phyloP scores from a whole-genome alignment of 2,329 filamentous ascomycete species.

The Neonectria sp. region DNA sequence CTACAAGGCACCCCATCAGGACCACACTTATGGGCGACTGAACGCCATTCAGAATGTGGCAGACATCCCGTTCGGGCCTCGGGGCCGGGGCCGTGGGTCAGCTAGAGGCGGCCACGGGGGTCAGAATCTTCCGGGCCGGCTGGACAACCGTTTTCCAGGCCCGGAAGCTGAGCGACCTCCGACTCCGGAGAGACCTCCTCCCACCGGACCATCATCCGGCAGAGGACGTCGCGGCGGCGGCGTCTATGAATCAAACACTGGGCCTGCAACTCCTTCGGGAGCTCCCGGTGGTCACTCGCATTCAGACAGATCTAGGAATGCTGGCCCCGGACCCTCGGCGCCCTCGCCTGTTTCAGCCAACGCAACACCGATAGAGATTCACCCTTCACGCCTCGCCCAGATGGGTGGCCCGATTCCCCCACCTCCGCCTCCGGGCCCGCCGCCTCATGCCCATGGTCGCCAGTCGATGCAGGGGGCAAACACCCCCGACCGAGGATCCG shows the following conservation, averaged over 20 bases:
- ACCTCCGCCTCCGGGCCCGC: slow-evolving; percentile 51
- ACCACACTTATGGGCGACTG: slow-evolving; percentile 75
- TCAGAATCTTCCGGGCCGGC: slow-evolving; percentile 56
- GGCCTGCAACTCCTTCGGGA: slow-evolving; percentile 49
- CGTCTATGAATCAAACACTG: slow-evolving; percentile 54
- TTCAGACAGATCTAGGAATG: slow-evolving; percentile 61
- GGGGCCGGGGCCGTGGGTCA: slow-evolving; percentile 63
- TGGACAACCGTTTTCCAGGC: slow-evolving; percentile 59
- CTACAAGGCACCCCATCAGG: slow-evolving; percentile 67
- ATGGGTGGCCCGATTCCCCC: slow-evolving; percentile 53
- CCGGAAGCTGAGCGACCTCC: slow-evolving; percentile 59
- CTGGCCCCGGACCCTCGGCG: slow-evolving; percentile 47
- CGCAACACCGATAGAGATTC: slow-evolving; percentile 55
- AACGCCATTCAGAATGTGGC: slow-evolving; percentile 65
- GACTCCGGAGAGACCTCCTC: slow-evolving; percentile 67
- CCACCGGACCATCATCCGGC: slow-evolving; percentile 68
- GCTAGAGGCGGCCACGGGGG: slow-evolving; percentile 54
- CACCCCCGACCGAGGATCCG: slow-evolving; percentile 51
- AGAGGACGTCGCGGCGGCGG: slow-evolving; percentile 63
- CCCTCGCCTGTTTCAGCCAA: slow-evolving; percentile 45
- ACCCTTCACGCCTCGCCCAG: slow-evolving; percentile 67
- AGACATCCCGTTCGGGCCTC: slow-evolving; percentile 70
- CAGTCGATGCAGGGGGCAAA: slow-evolving; percentile 50
- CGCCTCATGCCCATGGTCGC: slow-evolving; percentile 47
- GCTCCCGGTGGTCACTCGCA: slow-evolving; percentile 49